Evolutionary conservation across 768 basidiomycete genomes (phyloP), one percentile per base, ranked within the genome.

Genomic region (Amylocystis lapponica): DNA sequence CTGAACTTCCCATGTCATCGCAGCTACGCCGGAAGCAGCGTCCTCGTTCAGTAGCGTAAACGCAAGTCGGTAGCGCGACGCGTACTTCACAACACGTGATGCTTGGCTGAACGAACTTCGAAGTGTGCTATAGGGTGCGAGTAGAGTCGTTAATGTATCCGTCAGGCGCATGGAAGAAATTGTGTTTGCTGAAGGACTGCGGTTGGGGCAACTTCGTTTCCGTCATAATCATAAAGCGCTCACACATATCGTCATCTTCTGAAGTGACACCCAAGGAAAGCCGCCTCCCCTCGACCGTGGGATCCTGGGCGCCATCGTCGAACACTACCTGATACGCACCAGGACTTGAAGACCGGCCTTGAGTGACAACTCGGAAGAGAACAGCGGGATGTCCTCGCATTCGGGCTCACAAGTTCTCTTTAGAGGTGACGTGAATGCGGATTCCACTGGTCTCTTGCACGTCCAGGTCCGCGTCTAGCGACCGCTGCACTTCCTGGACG

Each of bases 21-120:
- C 71, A 20, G 71, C 68, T 17, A 68, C 70, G 5, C 85, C 85
- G 11, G 74, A 71, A 2, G 84, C 67, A 3, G 86, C 78, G 58
- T 98, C 87, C 65, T 98, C 91, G 57, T 97, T 95, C 39, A 99
- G 66, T 6, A 99, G 68, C 12, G 86, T 88, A 66, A 98, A 96
- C n/a, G 90, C 80, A 12, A 98, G 74, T 32, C 91, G 83, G 61
- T 89, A 88, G 34, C 78, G 79, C 4, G 80, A 75, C 11, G 93
- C 75, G 60, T 89, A 97, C 62, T 87, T 88, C 29, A 79, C 76
- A 16, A 78, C 67, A 27, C 76, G 65, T 22, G 75, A 67, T 21
- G 71, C 68, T 41, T 70, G 60, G 12, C 35, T 31, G 3, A 22
- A 21, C 10, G 58, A 71, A 23, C 76, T 69, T 36, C 75, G 67